These are phyloP conservation scores for Pyrenopolyporus hunteri DNA, from an alignment of 495 filamentous ascomycete species.

Conservation along the genomic window DNA sequence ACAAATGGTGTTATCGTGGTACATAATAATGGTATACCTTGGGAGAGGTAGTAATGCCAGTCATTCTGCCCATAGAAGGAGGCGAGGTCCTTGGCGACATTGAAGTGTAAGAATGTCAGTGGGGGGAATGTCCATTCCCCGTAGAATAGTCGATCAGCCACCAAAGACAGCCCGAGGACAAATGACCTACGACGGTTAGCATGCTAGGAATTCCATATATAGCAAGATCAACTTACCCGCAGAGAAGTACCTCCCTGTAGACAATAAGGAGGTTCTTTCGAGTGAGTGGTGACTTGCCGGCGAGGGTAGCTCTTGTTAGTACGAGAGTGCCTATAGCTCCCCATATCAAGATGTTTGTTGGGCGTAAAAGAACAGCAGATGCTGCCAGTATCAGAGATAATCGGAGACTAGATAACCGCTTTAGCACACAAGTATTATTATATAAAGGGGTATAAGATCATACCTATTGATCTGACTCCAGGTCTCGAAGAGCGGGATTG, in stretches of 20 bases:
- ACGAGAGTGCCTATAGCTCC: slow-evolving; percentile 55
- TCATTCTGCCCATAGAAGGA: slow-evolving; percentile 92
- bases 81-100: slow-evolving; percentile 82
- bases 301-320: slow-evolving; percentile 49
- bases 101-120: slow-evolving; percentile 88
- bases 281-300: slow-evolving; percentile 49
- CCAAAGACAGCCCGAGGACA: slow-evolving; percentile 65
- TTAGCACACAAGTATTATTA: slow-evolving; percentile 11
- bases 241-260: slow-evolving; percentile 65
- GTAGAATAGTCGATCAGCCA: slow-evolving; percentile 84
- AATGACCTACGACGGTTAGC: slow-evolving; percentile 49
- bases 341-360: slow-evolving; percentile 92
- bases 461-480: slow-evolving; percentile 45
- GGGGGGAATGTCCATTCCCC: slow-evolving; percentile 89
- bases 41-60: slow-evolving; percentile 89
- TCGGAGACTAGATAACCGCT: slow-evolving; percentile 57
- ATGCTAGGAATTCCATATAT: background rate
- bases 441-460: background rate
- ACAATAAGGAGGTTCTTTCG: slow-evolving; percentile 58
- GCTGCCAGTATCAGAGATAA: slow-evolving; percentile 77
- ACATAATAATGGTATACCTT: slow-evolving; percentile 86
- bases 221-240: slow-evolving; percentile 57
- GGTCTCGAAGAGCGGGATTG: slow-evolving; percentile 27
- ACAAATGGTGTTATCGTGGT: slow-evolving; percentile 83
- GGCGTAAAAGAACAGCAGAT: slow-evolving; percentile 83